phyloP scores from a whole-genome alignment of 495 filamentous ascomycete species.

The Trichoderma reesei region DNA sequence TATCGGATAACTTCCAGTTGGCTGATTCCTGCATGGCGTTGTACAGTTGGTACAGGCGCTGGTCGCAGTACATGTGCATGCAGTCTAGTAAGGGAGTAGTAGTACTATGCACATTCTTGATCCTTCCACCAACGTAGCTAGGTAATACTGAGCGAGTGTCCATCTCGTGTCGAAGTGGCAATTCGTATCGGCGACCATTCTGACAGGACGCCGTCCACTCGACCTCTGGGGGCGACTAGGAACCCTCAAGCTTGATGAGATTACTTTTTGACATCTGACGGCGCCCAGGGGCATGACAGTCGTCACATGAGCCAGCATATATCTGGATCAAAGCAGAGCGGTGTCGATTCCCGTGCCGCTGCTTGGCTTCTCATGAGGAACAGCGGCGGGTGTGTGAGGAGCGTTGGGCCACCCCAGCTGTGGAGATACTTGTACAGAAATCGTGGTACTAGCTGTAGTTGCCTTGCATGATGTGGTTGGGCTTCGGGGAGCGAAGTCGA shows the following conservation, averaged over 20 bases:
- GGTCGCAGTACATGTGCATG: not conserved
- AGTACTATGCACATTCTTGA: too few relatives aligned
- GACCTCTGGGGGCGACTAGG: not conserved
- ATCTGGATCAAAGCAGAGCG: not conserved
- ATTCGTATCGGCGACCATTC: not conserved
- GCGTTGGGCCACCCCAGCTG: not conserved
- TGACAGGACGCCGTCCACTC: not conserved
- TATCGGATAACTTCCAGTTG: not conserved
- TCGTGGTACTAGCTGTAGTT: not conserved
- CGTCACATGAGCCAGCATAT: not conserved
- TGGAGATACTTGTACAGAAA: not conserved
- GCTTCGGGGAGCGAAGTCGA: too few relatives aligned
- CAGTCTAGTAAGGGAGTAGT: too few relatives aligned
- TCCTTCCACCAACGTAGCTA: too few relatives aligned
- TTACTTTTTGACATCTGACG: not conserved
- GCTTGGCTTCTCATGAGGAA: not conserved
- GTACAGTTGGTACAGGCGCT: not conserved
- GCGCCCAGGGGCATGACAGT: not conserved
- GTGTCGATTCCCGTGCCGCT: not conserved
- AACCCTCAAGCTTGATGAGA: not conserved
- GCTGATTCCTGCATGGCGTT: not conserved
- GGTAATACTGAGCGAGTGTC: too few relatives aligned
- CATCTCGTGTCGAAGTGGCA: too few relatives aligned
- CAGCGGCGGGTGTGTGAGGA: not conserved
- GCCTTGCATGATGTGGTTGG: too few relatives aligned